Base-by-base conservation (phyloP, 2,329 filamentous ascomycete genomes). In the Drechslerella dactyloides region DNA sequence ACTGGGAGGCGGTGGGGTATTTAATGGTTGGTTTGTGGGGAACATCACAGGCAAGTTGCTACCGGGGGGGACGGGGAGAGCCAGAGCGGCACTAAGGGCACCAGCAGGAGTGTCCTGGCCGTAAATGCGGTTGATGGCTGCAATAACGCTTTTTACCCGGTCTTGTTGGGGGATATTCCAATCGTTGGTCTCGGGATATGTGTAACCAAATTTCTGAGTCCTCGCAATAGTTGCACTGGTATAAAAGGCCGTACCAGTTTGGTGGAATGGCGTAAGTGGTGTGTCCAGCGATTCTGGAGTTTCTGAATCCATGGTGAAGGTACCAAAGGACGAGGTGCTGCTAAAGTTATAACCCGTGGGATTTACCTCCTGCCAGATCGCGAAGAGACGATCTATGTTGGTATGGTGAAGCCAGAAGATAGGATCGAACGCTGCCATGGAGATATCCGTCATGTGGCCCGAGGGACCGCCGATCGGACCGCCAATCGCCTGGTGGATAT, bases 391-490 rank as follows among this genome's bases (percentile, higher is more conserved):
- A 77, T 96, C 91, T 5, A 91, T 84, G 79, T 90, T 92, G 73
- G 83, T 82, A 76, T 93, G 90, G 76, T 93, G 90, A 7, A 93
- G 80, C 80, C 88, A 90, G 79, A 93, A 93, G 8, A 90, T 81
- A 0, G 90, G 90, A 77, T 94, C 91, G 77, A 91, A 94, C 0
- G 89, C 85, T 1, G 90, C 90, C 75, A 89, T 88, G 19, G 17
- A 46, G n/a, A 74, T 37, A 40, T 59, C 55, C 37, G 70, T 54
- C 75, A 75, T 76, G 30, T 75, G 65, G 11, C 62, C 62, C 23
- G 46, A 50, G 1, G 50, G 50, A 15, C 59, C 44, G 44, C 44
- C 44, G 19, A 48, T 19, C 19, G 44, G 44, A 2, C 40, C 52
- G 37, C 72, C 75, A 40, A 75, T 59, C 37, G 73, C 50, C 10